These are phyloP conservation scores for Bipolaris victoriae DNA, from an alignment of 2,329 filamentous ascomycete species.

Conservation along the genomic window DNA sequence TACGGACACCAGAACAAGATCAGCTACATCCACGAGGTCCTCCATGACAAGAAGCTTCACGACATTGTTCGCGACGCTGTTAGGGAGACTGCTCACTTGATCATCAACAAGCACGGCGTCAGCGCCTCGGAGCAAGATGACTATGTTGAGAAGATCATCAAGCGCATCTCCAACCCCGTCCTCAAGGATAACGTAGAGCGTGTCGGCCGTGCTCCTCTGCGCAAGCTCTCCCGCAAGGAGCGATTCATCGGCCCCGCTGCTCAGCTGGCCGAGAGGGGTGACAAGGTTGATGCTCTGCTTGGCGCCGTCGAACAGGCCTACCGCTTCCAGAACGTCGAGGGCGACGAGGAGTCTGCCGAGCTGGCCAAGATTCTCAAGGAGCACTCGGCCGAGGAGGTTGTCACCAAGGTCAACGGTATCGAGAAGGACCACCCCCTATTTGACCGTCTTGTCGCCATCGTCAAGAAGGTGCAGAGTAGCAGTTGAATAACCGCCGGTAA, in stretches of 20 bases:
- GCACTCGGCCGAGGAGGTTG: constrained; percentile 74
- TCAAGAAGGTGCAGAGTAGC: constrained; percentile 75
- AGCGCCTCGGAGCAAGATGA: constrained; percentile 74
- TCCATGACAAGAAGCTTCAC: constrained; percentile 80
- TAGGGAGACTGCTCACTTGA: constrained; percentile 83
- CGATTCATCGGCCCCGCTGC: constrained; percentile 92
- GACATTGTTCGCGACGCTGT: constrained; percentile 79
- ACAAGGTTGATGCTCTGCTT: constrained; percentile 75
- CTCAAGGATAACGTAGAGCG: constrained; percentile 93
- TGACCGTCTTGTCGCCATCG: constrained; percentile 74
- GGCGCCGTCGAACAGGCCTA: constrained; percentile 89
- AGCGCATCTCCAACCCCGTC: constrained; percentile 90
- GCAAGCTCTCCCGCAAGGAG: constrained; percentile 94
- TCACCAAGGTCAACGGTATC: constrained; percentile 81
- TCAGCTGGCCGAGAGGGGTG: constrained; percentile 81
- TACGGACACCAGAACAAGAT: constrained; percentile 88
- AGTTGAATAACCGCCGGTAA: constrained; percentile 27
- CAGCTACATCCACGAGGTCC: constrained; percentile 85
- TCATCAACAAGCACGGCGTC: constrained; percentile 87
- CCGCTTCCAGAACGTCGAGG: constrained; percentile 92
- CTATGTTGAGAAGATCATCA: constrained; percentile 92
- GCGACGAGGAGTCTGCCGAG: constrained; percentile 86
- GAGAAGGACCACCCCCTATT: constrained; percentile 78
- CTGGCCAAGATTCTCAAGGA: constrained; percentile 84
- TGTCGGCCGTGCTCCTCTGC: constrained; percentile 90